Evolutionary conservation across 306 rosid species (phyloP).

Genomic region (Glycine latifolia): DNA sequence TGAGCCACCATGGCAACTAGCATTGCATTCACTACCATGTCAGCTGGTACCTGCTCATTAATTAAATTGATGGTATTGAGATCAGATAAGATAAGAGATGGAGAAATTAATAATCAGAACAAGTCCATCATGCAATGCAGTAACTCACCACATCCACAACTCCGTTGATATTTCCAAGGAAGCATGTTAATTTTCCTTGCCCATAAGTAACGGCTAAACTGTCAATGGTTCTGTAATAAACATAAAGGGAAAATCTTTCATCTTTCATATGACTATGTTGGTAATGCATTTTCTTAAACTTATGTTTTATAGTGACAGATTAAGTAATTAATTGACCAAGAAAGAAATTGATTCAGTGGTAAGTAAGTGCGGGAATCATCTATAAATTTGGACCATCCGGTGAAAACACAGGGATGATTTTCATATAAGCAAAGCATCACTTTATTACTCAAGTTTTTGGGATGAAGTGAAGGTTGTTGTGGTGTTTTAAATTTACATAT

Average conservation of each 20-base stretch:
- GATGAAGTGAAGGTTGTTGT: background rate
- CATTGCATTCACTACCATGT: slow-evolving; percentile 83
- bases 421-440: background rate
- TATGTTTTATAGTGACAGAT: background rate
- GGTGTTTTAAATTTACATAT: background rate
- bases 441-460: background rate
- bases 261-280: too few species aligned
- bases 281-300: too few species aligned
- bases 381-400: background rate
- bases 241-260: too few species aligned
- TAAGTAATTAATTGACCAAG: background rate
- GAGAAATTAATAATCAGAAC: too few species aligned
- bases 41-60: slow-evolving; percentile 74
- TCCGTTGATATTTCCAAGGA: slow-evolving; percentile 57
- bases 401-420: background rate
- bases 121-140: too few species aligned
- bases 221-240: slow-evolving; percentile 76
- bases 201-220: slow-evolving; percentile 75
- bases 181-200: slow-evolving; percentile 74
- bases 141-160: slow-evolving; percentile 73
- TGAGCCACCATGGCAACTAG: slow-evolving; percentile 68
- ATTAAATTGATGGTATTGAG: too few species aligned
- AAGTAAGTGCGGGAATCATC: background rate
- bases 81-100: too few species aligned
- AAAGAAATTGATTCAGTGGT: background rate